phyloP scores from a whole-genome alignment of 768 basidiomycete species.

The Filobasidium wieringae region DNA sequence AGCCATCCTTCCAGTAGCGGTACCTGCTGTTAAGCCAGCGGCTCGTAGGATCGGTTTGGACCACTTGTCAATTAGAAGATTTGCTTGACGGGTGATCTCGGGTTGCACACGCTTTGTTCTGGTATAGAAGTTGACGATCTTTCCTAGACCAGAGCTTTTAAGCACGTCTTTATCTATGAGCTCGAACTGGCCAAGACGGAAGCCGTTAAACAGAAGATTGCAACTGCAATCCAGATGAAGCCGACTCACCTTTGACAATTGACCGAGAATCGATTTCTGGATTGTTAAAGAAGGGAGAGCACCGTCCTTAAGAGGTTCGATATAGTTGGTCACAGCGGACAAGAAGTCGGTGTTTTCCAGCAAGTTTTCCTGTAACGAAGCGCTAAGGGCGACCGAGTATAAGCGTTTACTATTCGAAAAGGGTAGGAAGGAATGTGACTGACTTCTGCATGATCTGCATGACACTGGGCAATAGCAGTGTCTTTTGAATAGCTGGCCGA shows the following conservation, averaged over 20 bases:
- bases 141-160: constrained; percentile 80
- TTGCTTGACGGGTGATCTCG: constrained; percentile 66
- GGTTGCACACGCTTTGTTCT: constrained; percentile 81
- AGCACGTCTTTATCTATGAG: constrained; percentile 39
- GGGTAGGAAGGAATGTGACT: constrained; percentile 26
- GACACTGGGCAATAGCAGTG: constrained; percentile 72
- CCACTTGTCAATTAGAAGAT: constrained; percentile 57
- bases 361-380: constrained; percentile 77
- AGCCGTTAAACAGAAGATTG: neutral
- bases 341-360: constrained; percentile 80
- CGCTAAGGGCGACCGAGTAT: constrained; percentile 45
- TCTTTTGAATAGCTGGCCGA: constrained; percentile 70
- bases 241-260: constrained; percentile 50
- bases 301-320: constrained; percentile 84
- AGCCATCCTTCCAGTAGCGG: neutral
- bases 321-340: constrained; percentile 76
- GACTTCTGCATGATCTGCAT: constrained; percentile 89
- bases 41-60: constrained; percentile 31
- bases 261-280: constrained; percentile 77
- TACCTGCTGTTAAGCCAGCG: constrained; percentile 3
- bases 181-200: neutral
- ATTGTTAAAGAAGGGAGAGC: constrained; percentile 93
- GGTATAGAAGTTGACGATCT: constrained; percentile 86
- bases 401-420: neutral
- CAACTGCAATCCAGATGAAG: neutral